Base-by-base conservation (phyloP, 106 monocot genomes). In the Apostasia shenzhenica region DNA sequence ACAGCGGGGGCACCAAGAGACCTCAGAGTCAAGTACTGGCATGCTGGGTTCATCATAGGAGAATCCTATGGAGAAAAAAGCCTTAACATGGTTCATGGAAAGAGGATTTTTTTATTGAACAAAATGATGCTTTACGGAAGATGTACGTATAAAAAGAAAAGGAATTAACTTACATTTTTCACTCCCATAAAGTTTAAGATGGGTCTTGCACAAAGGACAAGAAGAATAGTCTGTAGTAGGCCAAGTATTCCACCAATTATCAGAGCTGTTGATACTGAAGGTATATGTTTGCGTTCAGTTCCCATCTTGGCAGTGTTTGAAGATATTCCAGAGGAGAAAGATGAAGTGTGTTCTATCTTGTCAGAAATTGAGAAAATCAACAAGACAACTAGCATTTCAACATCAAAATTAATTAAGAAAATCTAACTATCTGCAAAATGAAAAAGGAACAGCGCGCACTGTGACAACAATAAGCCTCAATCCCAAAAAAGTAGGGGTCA, bases 211-310 rank as follows among this genome's bases (percentile, higher is more conserved):
- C 73, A 72, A 75, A 75, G 75, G 52, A 91, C 81, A 6, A 91
- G 91, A 65, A 86, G 14, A 12, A 87, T 40, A 55, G 87, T 64
- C 73, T 91, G 91, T 37, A 91, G 79, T 65, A 91, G 54, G 48
- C 91, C 91, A 41, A 91, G 81, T n/a, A 84, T 65, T 14, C 79
- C 87, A 75, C 91, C 91, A 55, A 87, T 66, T 14, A 82, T 70
- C 59, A 91, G 82, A 57, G 91, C 87, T 73, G 91, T 76, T 46
- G 91, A 82, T 6, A 75, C 91, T 52, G 91, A 91, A 61, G 91
- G 91, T 75, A 91, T 87, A 69, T 72, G 74, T 67, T 77, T 91
- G 12, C 75, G 73, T 37, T 77, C 77, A 57, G 14, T 13, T 67
- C 75, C 70, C n/a, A 13, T 6, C 58, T 76, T 82, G 38, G 1